These are phyloP conservation scores for Vanrija pseudolonga DNA, from an alignment of 1,284 basidiomycete species.

Conservation along the genomic window DNA sequence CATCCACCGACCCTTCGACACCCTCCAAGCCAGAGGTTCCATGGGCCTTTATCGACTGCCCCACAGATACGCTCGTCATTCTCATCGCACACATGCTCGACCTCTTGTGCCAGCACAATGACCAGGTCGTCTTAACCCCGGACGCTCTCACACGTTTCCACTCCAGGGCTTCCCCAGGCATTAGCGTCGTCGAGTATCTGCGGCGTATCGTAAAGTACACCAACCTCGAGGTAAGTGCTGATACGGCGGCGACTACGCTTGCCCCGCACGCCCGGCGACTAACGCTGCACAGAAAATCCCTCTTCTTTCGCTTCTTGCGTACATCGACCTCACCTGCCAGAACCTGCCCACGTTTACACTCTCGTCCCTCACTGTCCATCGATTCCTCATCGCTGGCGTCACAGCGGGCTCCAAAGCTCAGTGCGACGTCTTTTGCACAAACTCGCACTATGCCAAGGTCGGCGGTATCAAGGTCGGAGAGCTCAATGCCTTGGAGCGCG, in stretches of 20 bases:
- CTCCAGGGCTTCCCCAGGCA: conserved; percentile 78
- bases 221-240: conserved; percentile 73
- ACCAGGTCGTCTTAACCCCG: conserved; percentile 62
- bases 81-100: conserved; percentile 94
- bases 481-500: conserved; percentile 86
- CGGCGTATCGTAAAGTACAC: conserved; percentile 86
- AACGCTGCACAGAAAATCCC: conserved; percentile 65
- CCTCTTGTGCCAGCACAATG: conserved; percentile 86
- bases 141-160: conserved; percentile 79
- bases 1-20: background rate
- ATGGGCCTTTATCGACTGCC: conserved; percentile 58
- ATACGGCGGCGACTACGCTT: conserved; percentile 2
- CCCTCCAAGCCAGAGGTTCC: conserved; percentile 31
- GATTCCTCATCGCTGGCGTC: conserved; percentile 86
- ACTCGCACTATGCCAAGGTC: conserved; percentile 86
- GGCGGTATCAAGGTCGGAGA: conserved; percentile 85
- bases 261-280: background rate
- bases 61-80: conserved; percentile 72
- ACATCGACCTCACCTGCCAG: conserved; percentile 90
- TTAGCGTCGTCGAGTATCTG: conserved; percentile 82
- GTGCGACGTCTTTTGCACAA: conserved; percentile 89
- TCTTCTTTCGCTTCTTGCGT: conserved; percentile 81
- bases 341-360: conserved; percentile 81
- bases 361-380: conserved; percentile 89
- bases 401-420: conserved; percentile 84